Evolutionary conservation across 352 stramenopile species (phyloP), one percentile per base, ranked within the genome.

Genomic region (Plasmopara halstedii): DNA sequence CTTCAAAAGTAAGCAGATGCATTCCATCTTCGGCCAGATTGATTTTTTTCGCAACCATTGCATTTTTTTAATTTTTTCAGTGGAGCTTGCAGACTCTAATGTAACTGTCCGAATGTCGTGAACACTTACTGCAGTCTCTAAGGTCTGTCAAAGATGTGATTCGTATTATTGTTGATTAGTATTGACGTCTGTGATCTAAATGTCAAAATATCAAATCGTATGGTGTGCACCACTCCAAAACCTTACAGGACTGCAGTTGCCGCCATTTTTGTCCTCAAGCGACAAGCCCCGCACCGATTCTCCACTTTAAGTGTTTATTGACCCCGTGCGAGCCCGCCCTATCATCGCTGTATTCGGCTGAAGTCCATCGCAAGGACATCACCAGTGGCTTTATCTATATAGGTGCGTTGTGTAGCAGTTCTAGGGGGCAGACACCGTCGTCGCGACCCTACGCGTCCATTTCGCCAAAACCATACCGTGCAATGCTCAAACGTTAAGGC

Each of bases 171-270:
- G n/a, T n/a, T n/a, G n/a, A n/a, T n/a, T n/a, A n/a, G n/a, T n/a
- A n/a, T n/a, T n/a, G n/a, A n/a, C n/a, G n/a, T n/a, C n/a, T n/a
- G n/a, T n/a, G n/a, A n/a, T n/a, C n/a, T n/a, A n/a, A n/a, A n/a
- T 20, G 15, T 40, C 65, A 64, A 84, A 64, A 78, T 53, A 72
- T 53, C 75, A 58, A 85, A 85, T 83, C 65, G 68, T 8, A 79
- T 75, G 68, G 11, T 25, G 19, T 40, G 31, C 41, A 25, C 50
- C 39, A 55, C 38, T 46, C 17, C 51, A 46, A 45, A 62, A 34
- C 22, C 53, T 31, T 23, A 43, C 3, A 48, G 29, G 17, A 57
- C 42, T 25, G 40, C 39, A 19, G 32, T 47, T 27, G 27, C 21
- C 43, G 47, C 53, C 57, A 66, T 62, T 66, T 65, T 47, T 42